These are phyloP conservation scores for Rhodamnia rubescens DNA, from an alignment of 345 rosid genomes.

Conservation along the genomic window DNA sequence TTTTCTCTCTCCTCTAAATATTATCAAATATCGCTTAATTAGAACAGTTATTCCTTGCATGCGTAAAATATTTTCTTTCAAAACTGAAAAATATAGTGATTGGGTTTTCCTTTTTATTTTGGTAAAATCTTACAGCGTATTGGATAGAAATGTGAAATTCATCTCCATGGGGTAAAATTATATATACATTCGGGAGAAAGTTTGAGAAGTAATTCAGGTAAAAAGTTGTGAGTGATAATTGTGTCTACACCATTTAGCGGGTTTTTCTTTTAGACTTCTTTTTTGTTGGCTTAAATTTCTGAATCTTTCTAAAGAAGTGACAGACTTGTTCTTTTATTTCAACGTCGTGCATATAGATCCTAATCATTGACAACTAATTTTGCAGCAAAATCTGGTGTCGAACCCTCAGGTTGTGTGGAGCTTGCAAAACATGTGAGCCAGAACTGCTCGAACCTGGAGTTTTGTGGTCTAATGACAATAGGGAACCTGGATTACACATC, in stretches of 20 bases:
- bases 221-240: neutral
- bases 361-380: neutral
- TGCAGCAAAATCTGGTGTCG: slow-evolving; percentile 90
- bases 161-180: neutral
- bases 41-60: neutral
- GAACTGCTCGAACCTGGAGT: slow-evolving; percentile 69
- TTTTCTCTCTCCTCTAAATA: neutral
- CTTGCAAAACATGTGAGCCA: slow-evolving; percentile 59
- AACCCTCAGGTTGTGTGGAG: slow-evolving; percentile 73
- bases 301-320: neutral
- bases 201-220: neutral
- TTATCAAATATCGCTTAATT: neutral
- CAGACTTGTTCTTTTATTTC: neutral
- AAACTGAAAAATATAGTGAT: neutral
- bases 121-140: neutral
- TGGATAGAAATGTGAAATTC: neutral
- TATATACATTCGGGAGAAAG: neutral
- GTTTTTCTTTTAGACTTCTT: neutral
- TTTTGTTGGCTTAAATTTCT: neutral
- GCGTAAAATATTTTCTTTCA: neutral
- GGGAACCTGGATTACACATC: slow-evolving; percentile 90
- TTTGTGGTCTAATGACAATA: slow-evolving; percentile 88
- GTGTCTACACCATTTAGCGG: neutral
- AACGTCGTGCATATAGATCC: neutral
- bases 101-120: neutral